Conservation (phyloP, 257 asterid species). For the Solanum bukasovii region DNA sequence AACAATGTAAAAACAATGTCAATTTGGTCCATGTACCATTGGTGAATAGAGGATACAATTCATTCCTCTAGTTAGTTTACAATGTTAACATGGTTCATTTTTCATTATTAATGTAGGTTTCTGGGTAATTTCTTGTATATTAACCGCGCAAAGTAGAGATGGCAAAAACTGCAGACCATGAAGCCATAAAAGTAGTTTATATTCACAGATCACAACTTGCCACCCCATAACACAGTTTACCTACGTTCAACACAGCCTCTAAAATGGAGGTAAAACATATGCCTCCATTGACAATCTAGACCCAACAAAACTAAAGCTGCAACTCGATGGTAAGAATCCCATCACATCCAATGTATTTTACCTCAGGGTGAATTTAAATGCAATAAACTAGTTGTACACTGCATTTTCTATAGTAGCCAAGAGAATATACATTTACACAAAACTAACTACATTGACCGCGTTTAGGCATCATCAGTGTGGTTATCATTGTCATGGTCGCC, state of each 20-base stretch:
- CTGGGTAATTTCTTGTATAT: background rate
- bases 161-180: background rate
- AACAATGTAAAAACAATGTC: no score
- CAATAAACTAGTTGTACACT: background rate
- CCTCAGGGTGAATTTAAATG: background rate
- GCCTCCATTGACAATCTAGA: background rate
- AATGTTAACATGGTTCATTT: background rate
- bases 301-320: background rate
- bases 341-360: background rate
- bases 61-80: background rate
- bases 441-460: background rate
- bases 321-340: background rate
- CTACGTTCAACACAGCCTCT: background rate
- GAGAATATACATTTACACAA: background rate
- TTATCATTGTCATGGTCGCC: constrained; percentile 92
- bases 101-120: no score
- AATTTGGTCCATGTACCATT: no score
- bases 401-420: background rate
- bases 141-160: background rate
- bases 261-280: background rate
- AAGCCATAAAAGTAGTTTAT: background rate
- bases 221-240: background rate
- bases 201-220: background rate
- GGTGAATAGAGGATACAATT: no score
- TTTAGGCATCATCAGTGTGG: constrained; percentile 50